These are phyloP conservation scores for Yamadazyma spencermartinsiae DNA, from an alignment of 1,139 yeast species.

Conservation along the genomic window DNA sequence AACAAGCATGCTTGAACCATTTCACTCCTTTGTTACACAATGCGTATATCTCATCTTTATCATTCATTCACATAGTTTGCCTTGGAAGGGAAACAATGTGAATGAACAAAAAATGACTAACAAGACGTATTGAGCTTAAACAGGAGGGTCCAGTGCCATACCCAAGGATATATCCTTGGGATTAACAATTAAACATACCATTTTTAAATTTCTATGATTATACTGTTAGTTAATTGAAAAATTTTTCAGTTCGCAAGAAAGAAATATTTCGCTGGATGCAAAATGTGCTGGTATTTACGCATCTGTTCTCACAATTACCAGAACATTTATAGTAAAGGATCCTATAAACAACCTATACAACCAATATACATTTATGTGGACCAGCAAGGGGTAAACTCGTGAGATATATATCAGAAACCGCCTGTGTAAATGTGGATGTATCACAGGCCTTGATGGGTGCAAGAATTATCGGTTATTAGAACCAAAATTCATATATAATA, in stretches of 20 bases:
- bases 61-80: not conserved
- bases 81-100: too few relatives aligned
- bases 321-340: too few relatives aligned
- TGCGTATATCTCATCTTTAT: slow-evolving; percentile 8
- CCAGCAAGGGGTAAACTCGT: too few relatives aligned
- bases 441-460: too few relatives aligned
- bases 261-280: not conserved
- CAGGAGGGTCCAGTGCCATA: slow-evolving; percentile 16
- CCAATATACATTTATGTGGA: too few relatives aligned
- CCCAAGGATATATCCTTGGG: not conserved
- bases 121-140: slow-evolving; percentile 5
- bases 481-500: too few relatives aligned
- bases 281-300: slow-evolving; percentile 4
- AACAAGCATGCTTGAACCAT: slow-evolving; percentile 5
- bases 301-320: slow-evolving; percentile 3
- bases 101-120: not conserved
- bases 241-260: slow-evolving; percentile 5
- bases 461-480: too few relatives aligned
- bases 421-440: too few relatives aligned
- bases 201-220: slow-evolving; percentile 2
- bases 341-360: too few relatives aligned
- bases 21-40: slow-evolving; percentile 16
- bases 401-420: too few relatives aligned
- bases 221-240: slow-evolving; percentile 1
- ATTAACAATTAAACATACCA: slow-evolving; percentile 13